Evolutionary conservation across 768 basidiomycete species (phyloP).

Genomic region (Russula sp.): DNA sequence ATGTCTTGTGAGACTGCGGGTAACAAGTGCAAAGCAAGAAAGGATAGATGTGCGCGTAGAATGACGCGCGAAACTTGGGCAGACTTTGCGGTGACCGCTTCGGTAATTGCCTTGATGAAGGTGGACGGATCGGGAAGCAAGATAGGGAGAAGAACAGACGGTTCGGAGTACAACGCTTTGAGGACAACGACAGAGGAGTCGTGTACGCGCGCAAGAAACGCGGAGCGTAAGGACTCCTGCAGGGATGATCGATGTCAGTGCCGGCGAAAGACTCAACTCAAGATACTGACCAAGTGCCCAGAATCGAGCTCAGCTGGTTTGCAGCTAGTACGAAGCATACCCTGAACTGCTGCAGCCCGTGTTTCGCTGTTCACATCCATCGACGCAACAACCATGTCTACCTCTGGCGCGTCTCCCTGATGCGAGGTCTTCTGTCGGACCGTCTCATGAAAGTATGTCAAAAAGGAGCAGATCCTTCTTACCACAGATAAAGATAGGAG

Average conservation of each 20-base stretch:
- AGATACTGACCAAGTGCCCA: conserved; percentile 40
- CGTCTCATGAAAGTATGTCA: neutral
- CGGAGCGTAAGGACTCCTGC: conserved; percentile 54
- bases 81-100: conserved; percentile 30
- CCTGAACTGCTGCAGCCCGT: conserved; percentile 54
- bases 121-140: conserved; percentile 37
- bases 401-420: conserved; percentile 8
- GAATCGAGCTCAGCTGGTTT: conserved; percentile 28
- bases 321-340: conserved; percentile 41
- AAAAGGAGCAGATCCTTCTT: conserved; percentile 17
- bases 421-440: conserved; percentile 15
- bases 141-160: conserved; percentile 41
- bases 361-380: conserved; percentile 55
- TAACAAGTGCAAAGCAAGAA: conserved; percentile 46
- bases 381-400: conserved; percentile 46
- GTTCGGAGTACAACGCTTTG: conserved; percentile 56
- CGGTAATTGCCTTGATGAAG: conserved; percentile 43
- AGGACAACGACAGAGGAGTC: conserved; percentile 60
- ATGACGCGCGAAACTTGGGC: conserved; percentile 41
- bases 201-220: conserved; percentile 61
- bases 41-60: conserved; percentile 51
- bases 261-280: neutral
- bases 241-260: neutral
- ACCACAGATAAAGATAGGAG: conserved; percentile 56
- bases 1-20: conserved; percentile 27